Evolutionary conservation across 306 rosid genomes (phyloP), one percentile per base, ranked within the genome.

Genomic region (Hippophae tibetana): DNA sequence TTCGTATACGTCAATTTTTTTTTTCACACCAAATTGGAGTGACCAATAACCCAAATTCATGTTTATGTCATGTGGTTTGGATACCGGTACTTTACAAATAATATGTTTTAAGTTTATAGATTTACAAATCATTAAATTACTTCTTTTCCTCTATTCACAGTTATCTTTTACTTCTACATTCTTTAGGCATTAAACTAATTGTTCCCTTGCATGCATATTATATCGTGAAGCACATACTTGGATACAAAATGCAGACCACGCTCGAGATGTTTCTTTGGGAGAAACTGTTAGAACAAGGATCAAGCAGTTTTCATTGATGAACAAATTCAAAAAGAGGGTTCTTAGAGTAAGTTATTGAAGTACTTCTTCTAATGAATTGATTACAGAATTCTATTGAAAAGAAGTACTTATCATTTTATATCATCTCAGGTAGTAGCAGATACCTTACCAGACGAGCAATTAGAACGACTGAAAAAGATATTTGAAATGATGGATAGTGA

Each of bases 261-360:
- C 71, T 64, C 72, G 78, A 26, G 66, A 78, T 74, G 48, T 87
- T 62, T 75, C 79, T 27, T 84, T 92, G 27, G 96, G 93, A 61
- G 93, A 80, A 77, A 82, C 87, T 65, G 98, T 92, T 52, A 79
- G 83, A 67, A 52, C 73, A 74, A 81, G 90, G 79, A 92, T 92
- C 76, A 92, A 85, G 69, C 96, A 87, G 62, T 92, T 92, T 83
- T 76, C 89, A 47, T 42, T 92, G 81, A 87, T 92, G 95, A 92
- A 85, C 59, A 87, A 82, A 71, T 87, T 92, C 76, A 92, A 92
- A 83, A 87, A 82, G 82, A 92, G 81, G 55, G 98, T 83, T 66
- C 98, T 87, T 25, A 81, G 92, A 78, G 98, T 85, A 85, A 74
- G 89, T 78, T 73, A 54, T 12, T 5, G 31, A 56, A 11, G 13